Base-by-base conservation (phyloP, 2,329 filamentous ascomycete species). In the Penicillium corylophilum region DNA sequence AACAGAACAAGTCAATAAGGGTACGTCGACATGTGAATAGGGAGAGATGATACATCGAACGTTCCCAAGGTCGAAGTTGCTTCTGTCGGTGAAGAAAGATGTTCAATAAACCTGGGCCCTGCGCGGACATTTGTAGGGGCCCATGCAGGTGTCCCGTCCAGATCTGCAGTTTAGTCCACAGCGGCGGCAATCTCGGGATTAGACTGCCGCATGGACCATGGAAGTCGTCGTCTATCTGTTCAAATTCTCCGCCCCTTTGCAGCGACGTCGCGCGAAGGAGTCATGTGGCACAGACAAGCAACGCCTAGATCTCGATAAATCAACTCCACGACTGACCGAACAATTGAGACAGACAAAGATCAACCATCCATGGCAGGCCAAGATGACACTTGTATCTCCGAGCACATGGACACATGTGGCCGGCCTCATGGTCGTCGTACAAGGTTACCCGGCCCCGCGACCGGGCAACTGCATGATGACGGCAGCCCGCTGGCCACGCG, bases 401-500 rank as follows among this genome's bases (percentile, higher is more conserved):
- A 20, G 35, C 33, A 38, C 35, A 31, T 9, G 23, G 23, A 33
- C 39, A 38, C 31, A 41, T 38, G 39, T 22, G n/a, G 45, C 39
- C 26, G 22, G 36, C 22, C 46, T 43, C 9, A 9, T 13, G 31
- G 31, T 16, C 23, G 31, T 16, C 23, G 13, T 16, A 26, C 28
- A 28, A 26, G n/a, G 22, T 44, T 16, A n/a, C 20, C n/a, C 40
- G 22, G 16, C 47, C 48, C 48, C 54, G 48, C 46, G 41, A 50
- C 47, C 18, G n/a, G 12, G 23, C 50, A 13, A 40, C 47, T 59
- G 55, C 55, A 58, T 26, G 46, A 56, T 59, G 57, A 59, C 57
- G 53, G 38, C 39, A 48, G 46, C 44, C 46, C 46, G 52, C 41
- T 28, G 33, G 23, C 15, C n/a, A 38, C 26, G 24, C 18, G 5